Conservation (phyloP, 495 filamentous ascomycete species). For the Neurospora africana region DNA sequence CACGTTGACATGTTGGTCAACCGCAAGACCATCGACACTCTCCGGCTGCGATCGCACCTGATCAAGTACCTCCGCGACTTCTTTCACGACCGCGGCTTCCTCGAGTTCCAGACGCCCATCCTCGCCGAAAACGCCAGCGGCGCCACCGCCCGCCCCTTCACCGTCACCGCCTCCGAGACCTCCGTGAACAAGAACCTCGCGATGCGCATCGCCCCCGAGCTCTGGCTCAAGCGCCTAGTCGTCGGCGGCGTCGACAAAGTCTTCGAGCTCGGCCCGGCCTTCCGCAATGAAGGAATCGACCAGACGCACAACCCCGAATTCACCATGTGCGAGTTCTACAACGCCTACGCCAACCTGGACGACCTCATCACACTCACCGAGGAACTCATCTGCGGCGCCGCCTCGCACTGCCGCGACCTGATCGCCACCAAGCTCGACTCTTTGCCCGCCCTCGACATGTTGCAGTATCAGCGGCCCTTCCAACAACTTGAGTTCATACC, state of each 20-base stretch:
- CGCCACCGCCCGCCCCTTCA: conserved; percentile 76
- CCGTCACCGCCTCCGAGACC: conserved; percentile 55
- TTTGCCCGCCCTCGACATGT: conserved; percentile 40
- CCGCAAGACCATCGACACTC: conserved; percentile 48
- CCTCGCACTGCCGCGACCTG: conserved; percentile 37
- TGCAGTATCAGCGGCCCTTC: conserved; percentile 38
- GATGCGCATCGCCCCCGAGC: conserved; percentile 79
- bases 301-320: conserved; percentile 98
- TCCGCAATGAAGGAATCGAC: conserved; percentile 94
- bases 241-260: conserved; percentile 88
- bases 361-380: conserved; percentile 70
- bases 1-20: conserved; percentile 81
- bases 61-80: conserved; percentile 64
- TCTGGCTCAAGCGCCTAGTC: conserved; percentile 93
- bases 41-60: conserved; percentile 65
- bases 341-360: conserved; percentile 66
- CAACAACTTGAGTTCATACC: conserved; percentile 70
- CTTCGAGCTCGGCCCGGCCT: conserved; percentile 85
- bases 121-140: conserved; percentile 67
- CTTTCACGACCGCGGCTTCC: conserved; percentile 57
- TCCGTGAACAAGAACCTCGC: conserved; percentile 58
- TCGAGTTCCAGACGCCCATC: conserved; percentile 86
- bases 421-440: conserved; percentile 37
- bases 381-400: conserved; percentile 49
- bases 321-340: conserved; percentile 94